phyloP scores from a whole-genome alignment of 1,139 yeast species.

The Debaryomyces psychrophilus region DNA sequence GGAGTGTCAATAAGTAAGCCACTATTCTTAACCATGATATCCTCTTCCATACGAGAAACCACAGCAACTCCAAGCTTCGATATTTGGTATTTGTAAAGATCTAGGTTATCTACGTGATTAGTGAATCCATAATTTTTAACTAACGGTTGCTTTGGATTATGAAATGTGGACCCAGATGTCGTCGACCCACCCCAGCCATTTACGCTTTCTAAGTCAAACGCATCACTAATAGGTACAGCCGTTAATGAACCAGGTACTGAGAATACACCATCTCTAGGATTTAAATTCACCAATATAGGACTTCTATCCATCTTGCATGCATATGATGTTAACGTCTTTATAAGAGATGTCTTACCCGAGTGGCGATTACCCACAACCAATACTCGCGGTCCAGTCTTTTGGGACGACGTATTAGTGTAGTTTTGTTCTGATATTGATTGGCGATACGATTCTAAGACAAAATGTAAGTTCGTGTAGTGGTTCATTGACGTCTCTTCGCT shows the following conservation, averaged over 20 bases:
- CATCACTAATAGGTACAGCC: conserved; percentile 82
- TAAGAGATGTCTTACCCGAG: conserved; percentile 78
- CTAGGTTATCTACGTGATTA: conserved; percentile 57
- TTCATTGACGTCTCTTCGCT: conserved; percentile 73
- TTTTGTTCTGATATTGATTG: conserved; percentile 35
- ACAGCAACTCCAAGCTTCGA: conserved; percentile 63
- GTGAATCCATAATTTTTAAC: conserved; percentile 82
- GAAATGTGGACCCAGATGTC: conserved; percentile 82
- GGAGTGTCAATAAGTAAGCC: conserved; percentile 89
- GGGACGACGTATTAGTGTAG: conserved; percentile 18
- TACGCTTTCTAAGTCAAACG: conserved; percentile 72
- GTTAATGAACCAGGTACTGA: conserved; percentile 84
- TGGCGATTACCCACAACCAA: conserved; percentile 72
- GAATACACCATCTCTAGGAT: conserved; percentile 79
- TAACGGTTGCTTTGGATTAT: conserved; percentile 86
- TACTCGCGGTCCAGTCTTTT: conserved; percentile 61
- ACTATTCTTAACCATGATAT: conserved; percentile 48
- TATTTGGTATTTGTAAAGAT: conserved; percentile 59
- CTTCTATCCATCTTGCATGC: conserved; percentile 70
- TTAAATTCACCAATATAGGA: conserved; percentile 76
- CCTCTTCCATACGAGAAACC: conserved; percentile 59
- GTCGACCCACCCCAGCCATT: conserved; percentile 82
- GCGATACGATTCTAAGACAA: conserved; percentile 71
- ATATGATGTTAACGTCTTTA: conserved; percentile 72
- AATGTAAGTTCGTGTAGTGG: conserved; percentile 68